Evolutionary conservation across 495 filamentous ascomycete species (phyloP).

Genomic region (Xylaria telfairii): DNA sequence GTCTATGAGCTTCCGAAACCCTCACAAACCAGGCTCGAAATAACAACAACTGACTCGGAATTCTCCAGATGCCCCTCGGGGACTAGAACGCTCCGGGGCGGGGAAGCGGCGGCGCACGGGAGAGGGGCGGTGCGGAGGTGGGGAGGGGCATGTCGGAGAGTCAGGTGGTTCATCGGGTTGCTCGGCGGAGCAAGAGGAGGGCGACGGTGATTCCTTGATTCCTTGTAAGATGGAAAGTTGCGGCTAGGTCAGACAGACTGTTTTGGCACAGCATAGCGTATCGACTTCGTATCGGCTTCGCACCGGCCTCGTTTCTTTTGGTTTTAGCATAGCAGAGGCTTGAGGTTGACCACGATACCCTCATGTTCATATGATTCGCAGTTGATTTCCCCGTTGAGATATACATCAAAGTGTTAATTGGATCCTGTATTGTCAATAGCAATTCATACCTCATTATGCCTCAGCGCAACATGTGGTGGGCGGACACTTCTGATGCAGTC

Average conservation of each 20-base stretch:
- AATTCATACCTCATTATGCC: neutral
- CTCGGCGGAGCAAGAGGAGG: neutral
- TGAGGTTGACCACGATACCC: constrained; percentile 25
- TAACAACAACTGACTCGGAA: no score
- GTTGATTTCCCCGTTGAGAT: neutral
- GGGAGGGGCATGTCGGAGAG: constrained; percentile 5
- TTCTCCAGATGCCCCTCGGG: constrained; percentile 94
- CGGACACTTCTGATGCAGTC: neutral
- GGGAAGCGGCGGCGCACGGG: neutral
- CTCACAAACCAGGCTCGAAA: no score
- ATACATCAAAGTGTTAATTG: constrained; percentile 4
- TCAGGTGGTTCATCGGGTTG: neutral
- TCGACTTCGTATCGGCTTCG: neutral
- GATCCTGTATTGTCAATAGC: neutral
- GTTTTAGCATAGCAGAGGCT: constrained; percentile 7
- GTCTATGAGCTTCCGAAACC: no score
- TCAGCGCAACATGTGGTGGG: neutral
- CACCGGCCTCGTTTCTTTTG: neutral
- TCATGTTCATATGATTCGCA: neutral
- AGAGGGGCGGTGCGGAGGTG: neutral
- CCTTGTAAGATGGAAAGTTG: constrained; percentile 4
- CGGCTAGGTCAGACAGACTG: constrained; percentile 1
- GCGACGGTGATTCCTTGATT: constrained; percentile 1
- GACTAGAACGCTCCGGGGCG: constrained; percentile 60
- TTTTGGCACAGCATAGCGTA: constrained; percentile 8